Evolutionary conservation across 1,284 basidiomycete genomes (phyloP).

Genomic region (Boletus smithii): DNA sequence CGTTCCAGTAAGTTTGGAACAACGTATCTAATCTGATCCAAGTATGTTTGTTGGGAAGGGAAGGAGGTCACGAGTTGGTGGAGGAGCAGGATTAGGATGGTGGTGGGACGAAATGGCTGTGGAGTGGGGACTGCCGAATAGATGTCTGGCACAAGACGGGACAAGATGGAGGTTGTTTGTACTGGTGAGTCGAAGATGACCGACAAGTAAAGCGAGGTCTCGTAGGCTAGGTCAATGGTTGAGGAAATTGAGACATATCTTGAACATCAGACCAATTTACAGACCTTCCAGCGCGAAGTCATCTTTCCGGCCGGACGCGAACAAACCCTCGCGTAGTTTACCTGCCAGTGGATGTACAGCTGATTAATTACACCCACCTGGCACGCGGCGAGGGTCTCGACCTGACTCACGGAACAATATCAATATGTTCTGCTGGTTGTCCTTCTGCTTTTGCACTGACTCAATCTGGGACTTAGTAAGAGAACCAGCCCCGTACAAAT

Average conservation of each 20-base stretch:
- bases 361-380: neutral
- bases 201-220: constrained; percentile 65
- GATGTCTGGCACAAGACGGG: constrained; percentile 51
- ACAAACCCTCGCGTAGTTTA: constrained; percentile 67
- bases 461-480: constrained; percentile 20
- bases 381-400: constrained; percentile 1
- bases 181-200: constrained; percentile 54
- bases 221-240: constrained; percentile 48
- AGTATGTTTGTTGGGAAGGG: constrained; percentile 57
- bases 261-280: constrained; percentile 10
- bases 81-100: constrained; percentile 48
- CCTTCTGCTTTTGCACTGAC: constrained; percentile 40
- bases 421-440: constrained; percentile 60
- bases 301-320: constrained; percentile 55
- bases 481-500: constrained; percentile 10
- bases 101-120: constrained; percentile 30
- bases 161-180: constrained; percentile 55
- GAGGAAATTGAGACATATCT: neutral
- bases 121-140: constrained; percentile 33
- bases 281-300: constrained; percentile 61
- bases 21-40: constrained; percentile 44
- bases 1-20: constrained; percentile 38
- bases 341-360: constrained; percentile 38
- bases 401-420: constrained; percentile 59
- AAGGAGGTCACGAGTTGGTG: constrained; percentile 53